Base-by-base conservation (phyloP, 2,329 filamentous ascomycete species). In the Cladosporium sp. region DNA sequence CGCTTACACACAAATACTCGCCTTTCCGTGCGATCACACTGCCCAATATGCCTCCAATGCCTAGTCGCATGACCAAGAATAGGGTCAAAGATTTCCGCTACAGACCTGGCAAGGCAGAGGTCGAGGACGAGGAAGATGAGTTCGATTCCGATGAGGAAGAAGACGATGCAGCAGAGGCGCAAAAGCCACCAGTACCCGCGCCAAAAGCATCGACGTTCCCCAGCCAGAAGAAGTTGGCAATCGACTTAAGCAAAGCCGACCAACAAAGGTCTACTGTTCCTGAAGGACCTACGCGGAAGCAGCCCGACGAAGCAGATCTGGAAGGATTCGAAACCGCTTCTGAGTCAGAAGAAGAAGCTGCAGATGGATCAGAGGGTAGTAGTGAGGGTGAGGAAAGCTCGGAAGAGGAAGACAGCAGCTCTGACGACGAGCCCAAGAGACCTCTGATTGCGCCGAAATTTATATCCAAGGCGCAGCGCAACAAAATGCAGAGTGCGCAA, bases 61-160 rank as follows among this genome's bases (percentile, higher is more conserved):
- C 68, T n/a, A 66, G 63, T 62, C 89, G 90, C 68, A 96, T 97
- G 90, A 97, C 93, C 62, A 91, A 92, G 61, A 96, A 97, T 70
- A 91, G 90, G 3, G 76, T 87, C 58, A 86, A 86, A 71, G 89
- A 91, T 22, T 84, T 86, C 64, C 89, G 94, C 58, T 89, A 97
- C 68, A 86, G 91, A 58, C 88, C 93, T 15, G 93, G 94, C 64
- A 97, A 97, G 73, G 79, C 87, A 15, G 77, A 80, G 2, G 82
- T 77, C 7, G 80, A 78, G 60, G 79, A 78, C 60, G 71, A 72
- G 8, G 65, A 64, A 17, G 74, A 73, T 22, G 73, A 74, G 13
- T 67, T 68, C 6, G 70, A 71, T 47, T 78, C 76, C 3, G 75
- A 75, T 3, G 79, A 78, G 35, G 79, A 83, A 42, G 77, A 80